Evolutionary conservation across 306 rosid species (phyloP).

Genomic region (Dryas drummondii): DNA sequence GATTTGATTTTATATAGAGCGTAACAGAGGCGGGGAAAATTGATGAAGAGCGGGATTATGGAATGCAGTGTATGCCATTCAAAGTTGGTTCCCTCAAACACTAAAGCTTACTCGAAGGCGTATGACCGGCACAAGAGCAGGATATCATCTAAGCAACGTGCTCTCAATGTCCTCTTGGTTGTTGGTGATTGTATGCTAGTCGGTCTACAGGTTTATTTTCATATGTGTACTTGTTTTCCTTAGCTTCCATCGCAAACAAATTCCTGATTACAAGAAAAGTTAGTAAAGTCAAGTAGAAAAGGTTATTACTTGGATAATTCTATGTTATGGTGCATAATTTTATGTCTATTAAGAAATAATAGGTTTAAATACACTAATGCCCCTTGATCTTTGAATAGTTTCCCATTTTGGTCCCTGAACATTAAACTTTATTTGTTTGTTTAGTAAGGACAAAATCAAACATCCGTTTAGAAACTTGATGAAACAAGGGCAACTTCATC

Average conservation of each 20-base stretch:
- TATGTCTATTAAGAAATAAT: background rate
- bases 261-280: background rate
- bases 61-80: constrained; percentile 99
- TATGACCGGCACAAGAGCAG: constrained; percentile 83
- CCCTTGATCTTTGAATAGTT: too few relatives aligned
- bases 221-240: constrained; percentile 12
- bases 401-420: too few relatives aligned
- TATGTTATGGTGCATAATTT: background rate
- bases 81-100: constrained; percentile 68
- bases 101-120: constrained; percentile 75
- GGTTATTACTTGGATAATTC: background rate
- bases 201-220: constrained; percentile 79
- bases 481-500: too few relatives aligned
- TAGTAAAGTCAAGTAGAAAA: background rate
- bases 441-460: too few relatives aligned
- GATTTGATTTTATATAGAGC: constrained; percentile 45
- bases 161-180: constrained; percentile 75
- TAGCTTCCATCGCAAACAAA: background rate
- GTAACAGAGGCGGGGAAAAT: constrained; percentile 31
- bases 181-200: constrained; percentile 95
- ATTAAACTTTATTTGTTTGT: too few relatives aligned
- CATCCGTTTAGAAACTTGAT: too few relatives aligned
- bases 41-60: constrained; percentile 77
- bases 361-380: too few relatives aligned
- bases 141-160: constrained; percentile 78